A percentile compares a stretch with the other conserved stretches of the same genome.
phyloP scores from a whole-genome alignment of 2,329 filamentous ascomycete genomes.

The Plenodomus tracheiphilus region DNA sequence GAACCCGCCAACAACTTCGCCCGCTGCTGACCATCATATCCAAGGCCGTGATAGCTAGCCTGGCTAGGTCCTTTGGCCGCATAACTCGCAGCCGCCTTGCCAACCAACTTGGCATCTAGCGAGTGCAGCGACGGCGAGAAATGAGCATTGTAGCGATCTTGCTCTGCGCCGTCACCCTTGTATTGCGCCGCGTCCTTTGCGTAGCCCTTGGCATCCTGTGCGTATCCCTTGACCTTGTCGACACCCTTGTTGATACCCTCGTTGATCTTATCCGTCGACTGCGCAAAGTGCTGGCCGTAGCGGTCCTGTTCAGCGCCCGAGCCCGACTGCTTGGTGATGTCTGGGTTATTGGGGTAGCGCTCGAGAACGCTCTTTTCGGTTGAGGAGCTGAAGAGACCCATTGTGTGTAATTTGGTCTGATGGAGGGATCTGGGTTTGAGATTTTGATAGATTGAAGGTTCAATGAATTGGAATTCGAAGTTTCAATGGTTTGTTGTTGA shows the following conservation, averaged over 20 bases:
- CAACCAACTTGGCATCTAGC: slow-evolving; percentile 29
- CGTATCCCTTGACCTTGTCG: slow-evolving; percentile 24
- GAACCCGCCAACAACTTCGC: slow-evolving; percentile 34
- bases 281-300: slow-evolving; percentile 32
- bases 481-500: neutral
- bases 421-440: too few species aligned
- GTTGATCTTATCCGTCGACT: slow-evolving; percentile 22
- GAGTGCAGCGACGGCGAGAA: slow-evolving; percentile 26
- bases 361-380: slow-evolving; percentile 23
- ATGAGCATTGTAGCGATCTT: slow-evolving; percentile 37
- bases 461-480: too few species aligned
- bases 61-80: slow-evolving; percentile 27
- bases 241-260: slow-evolving; percentile 25
- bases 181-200: slow-evolving; percentile 22
- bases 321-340: slow-evolving; percentile 28
- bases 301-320: slow-evolving; percentile 41
- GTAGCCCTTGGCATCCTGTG: slow-evolving; percentile 30
- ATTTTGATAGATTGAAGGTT: too few species aligned
- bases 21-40: slow-evolving; percentile 34
- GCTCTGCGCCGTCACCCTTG: slow-evolving; percentile 35
- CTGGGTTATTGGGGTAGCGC: slow-evolving; percentile 25
- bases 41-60: slow-evolving; percentile 33
- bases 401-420: slow-evolving; percentile 11
- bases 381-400: slow-evolving; percentile 30
- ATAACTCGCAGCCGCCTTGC: slow-evolving; percentile 26